phyloP scores from a whole-genome alignment of 768 basidiomycete species.

The Leccinum subgranulosum region DNA sequence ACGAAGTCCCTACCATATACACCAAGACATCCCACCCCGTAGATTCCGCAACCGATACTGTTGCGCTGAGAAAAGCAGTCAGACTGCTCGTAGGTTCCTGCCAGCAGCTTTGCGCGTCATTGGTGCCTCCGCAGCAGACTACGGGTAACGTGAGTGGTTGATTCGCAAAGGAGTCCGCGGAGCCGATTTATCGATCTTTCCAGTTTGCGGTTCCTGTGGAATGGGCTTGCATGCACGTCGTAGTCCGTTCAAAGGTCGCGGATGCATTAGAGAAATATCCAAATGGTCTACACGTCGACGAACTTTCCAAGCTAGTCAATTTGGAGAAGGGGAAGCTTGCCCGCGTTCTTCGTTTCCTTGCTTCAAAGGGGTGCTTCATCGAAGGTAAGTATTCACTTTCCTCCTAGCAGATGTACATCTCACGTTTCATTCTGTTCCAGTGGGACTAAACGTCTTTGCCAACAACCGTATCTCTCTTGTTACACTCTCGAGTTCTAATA shows the following conservation, averaged over 20 bases:
- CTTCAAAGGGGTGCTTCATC: conserved; percentile 28
- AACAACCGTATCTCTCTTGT: conserved; percentile 34
- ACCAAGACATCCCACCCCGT: not conserved
- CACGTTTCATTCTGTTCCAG: conserved; percentile 2
- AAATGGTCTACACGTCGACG: not conserved
- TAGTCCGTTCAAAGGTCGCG: too few relatives aligned
- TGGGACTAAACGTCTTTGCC: conserved; percentile 3
- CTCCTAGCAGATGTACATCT: not conserved
- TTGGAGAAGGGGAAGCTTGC: conserved; percentile 1
- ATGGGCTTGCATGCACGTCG: too few relatives aligned
- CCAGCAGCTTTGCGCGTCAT: not conserved
- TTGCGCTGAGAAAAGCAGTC: not conserved
- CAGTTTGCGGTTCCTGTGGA: too few relatives aligned
- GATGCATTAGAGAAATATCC: not conserved
- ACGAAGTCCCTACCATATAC: not conserved
- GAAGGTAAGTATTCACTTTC: conserved; percentile 20
- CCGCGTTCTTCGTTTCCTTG: conserved; percentile 30
- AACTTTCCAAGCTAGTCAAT: not conserved
- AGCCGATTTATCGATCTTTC: too few relatives aligned
- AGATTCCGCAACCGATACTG: not conserved
- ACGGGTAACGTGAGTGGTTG: not conserved
- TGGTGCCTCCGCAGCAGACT: not conserved
- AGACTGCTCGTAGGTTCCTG: not conserved
- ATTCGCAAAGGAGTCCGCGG: too few relatives aligned
- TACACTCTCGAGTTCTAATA: conserved; percentile 13